A percentile compares a stretch with the other conserved stretches of the same genome.
These are phyloP conservation scores for Lonicera japonica DNA, from an alignment of 129 eudicot species.

Conservation along the genomic window DNA sequence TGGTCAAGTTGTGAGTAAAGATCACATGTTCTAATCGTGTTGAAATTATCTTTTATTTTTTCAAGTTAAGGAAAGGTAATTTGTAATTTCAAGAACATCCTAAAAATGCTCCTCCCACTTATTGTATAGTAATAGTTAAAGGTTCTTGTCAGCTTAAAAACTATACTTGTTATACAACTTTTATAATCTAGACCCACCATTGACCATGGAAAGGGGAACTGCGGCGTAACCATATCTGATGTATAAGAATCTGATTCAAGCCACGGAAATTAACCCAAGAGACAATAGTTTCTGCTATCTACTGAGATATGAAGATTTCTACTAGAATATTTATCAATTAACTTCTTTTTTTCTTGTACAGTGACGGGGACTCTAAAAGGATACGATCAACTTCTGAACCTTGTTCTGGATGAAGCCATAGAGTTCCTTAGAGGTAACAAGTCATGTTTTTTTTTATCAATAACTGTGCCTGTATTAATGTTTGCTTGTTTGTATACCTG, in stretches of 20 bases:
- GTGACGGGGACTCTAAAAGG: constrained; percentile 96
- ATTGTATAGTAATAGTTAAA: too few species aligned
- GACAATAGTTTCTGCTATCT: too few species aligned
- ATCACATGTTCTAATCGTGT: too few species aligned
- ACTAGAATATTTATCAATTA: background rate
- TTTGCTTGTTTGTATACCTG: background rate
- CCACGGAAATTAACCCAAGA: background rate
- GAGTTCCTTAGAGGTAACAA: constrained; percentile 52
- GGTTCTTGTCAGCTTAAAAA: background rate
- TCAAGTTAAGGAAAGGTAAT: too few species aligned
- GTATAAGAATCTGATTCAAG: background rate
- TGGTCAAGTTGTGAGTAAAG: too few species aligned
- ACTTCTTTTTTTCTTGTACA: constrained; percentile 12
- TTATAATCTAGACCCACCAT: too few species aligned
- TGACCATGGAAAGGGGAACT: background rate
- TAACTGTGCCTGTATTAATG: background rate
- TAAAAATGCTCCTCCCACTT: too few species aligned
- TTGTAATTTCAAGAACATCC: too few species aligned
- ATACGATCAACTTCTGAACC: constrained; percentile 91
- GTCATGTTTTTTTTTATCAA: background rate
- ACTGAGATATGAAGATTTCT: too few species aligned
- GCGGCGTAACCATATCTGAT: background rate
- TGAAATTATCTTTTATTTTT: too few species aligned
- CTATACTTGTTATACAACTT: too few species aligned
- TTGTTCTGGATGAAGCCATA: constrained; percentile 92